Evolutionary conservation across 371 early-diverging fungal species (phyloP).

Genomic region (Apophysomyces variabilis): DNA sequence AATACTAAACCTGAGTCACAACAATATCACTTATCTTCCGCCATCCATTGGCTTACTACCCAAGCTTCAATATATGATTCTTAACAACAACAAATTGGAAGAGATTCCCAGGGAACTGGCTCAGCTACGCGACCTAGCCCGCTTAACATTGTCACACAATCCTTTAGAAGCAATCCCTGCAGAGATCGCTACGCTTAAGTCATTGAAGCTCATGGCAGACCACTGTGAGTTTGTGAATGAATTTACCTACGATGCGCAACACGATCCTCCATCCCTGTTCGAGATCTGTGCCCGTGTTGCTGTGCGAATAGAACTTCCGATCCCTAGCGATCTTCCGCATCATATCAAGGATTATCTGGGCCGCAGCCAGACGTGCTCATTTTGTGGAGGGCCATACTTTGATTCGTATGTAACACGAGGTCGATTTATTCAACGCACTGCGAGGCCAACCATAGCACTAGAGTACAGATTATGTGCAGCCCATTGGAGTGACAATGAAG

Average conservation of each 20-base stretch:
- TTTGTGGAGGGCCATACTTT: slow-evolving; percentile 89
- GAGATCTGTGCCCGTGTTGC: slow-evolving; percentile 81
- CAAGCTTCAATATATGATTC: slow-evolving; percentile 59
- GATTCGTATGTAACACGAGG: slow-evolving; percentile 66
- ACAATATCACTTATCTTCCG: slow-evolving; percentile 63
- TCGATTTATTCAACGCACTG: slow-evolving; percentile 67
- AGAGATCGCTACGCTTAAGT: slow-evolving; percentile 52
- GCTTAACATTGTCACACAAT: slow-evolving; percentile 73
- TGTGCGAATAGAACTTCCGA: slow-evolving; percentile 63
- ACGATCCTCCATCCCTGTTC: slow-evolving; percentile 63
- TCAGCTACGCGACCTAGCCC: slow-evolving; percentile 56
- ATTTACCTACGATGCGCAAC: slow-evolving; percentile 31
- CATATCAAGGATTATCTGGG: slow-evolving; percentile 71
- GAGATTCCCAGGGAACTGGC: slow-evolving; percentile 61
- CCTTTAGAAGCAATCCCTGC: slow-evolving; percentile 50
- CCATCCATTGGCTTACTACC: slow-evolving; percentile 67
- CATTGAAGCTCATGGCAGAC: slow-evolving; percentile 58
- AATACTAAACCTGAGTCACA: slow-evolving; percentile 53
- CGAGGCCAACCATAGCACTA: slow-evolving; percentile 40
- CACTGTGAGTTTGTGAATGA: slow-evolving; percentile 50
- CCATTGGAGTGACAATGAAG: slow-evolving; percentile 48
- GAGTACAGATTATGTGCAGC: slow-evolving; percentile 47
- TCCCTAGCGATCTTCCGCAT: slow-evolving; percentile 55
- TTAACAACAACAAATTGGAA: slow-evolving; percentile 57
- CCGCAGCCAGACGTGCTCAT: slow-evolving; percentile 73